Conservation (phyloP, 2,329 filamentous ascomycete species). For the Apiospora marii region DNA sequence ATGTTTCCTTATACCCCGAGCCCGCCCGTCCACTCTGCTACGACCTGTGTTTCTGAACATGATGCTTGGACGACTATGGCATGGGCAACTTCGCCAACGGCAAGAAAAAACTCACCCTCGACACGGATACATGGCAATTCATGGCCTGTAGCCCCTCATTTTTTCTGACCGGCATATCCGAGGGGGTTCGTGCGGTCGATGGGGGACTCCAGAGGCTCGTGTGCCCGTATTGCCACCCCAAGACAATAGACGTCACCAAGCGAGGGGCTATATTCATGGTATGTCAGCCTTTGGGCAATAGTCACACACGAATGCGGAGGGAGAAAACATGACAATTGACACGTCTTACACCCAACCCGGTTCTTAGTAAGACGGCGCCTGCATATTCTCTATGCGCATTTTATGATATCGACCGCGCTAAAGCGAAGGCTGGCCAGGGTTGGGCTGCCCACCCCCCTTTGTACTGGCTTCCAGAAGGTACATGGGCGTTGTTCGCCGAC, state of each 20-base stretch:
- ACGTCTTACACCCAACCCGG: background rate
- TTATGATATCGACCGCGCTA: background rate
- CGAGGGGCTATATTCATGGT: background rate
- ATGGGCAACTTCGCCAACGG: background rate
- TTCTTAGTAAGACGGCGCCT: background rate
- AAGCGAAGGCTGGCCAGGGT: background rate
- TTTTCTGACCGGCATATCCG: slow-evolving; percentile 14
- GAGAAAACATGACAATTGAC: background rate
- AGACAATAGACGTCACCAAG: background rate
- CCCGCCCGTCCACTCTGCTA: background rate
- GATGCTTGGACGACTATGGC: background rate
- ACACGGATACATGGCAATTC: background rate
- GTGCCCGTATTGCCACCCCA: background rate
- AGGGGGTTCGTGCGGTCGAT: background rate
- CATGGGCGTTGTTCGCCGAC: slow-evolving; percentile 7
- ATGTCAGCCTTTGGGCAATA: slow-evolving; percentile 5
- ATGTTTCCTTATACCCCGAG: background rate
- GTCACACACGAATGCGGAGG: background rate
- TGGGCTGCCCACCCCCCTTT: background rate
- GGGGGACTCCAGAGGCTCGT: background rate
- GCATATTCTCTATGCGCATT: background rate
- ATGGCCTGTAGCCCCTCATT: background rate
- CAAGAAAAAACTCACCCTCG: background rate
- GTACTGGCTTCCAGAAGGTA: slow-evolving; percentile 4
- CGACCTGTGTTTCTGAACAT: background rate